phyloP scores from a whole-genome alignment of 495 filamentous ascomycete genomes.

The Glutinoglossum americanum region DNA sequence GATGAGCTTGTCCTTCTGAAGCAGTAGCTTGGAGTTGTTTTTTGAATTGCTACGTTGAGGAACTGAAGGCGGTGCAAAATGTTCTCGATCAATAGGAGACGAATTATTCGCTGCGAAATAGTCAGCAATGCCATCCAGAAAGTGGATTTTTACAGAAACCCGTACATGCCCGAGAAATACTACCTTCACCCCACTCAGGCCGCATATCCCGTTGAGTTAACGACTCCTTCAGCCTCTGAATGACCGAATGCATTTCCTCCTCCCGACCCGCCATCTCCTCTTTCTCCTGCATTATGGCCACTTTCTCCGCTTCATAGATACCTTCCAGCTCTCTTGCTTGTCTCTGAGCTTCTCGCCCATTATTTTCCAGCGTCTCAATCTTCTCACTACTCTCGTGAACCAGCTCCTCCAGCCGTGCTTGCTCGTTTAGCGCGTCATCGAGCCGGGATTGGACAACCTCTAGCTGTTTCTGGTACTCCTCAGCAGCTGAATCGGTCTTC shows the following conservation, averaged over 20 bases:
- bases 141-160: slow-evolving; percentile 3
- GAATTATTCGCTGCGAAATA: neutral
- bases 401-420: slow-evolving; percentile 64
- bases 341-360: slow-evolving; percentile 55
- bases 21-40: slow-evolving; percentile 65
- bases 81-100: slow-evolving; percentile 27
- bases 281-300: slow-evolving; percentile 71
- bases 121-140: slow-evolving; percentile 2
- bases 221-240: slow-evolving; percentile 76
- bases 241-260: slow-evolving; percentile 71
- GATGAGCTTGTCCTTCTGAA: slow-evolving; percentile 92
- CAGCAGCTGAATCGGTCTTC: slow-evolving; percentile 56
- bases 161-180: slow-evolving; percentile 48
- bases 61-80: slow-evolving; percentile 75
- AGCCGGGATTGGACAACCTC: slow-evolving; percentile 69
- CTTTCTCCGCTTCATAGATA: slow-evolving; percentile 76
- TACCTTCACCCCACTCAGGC: slow-evolving; percentile 38
- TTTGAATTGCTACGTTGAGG: slow-evolving; percentile 61
- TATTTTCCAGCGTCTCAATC: slow-evolving; percentile 56
- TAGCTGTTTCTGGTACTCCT: slow-evolving; percentile 63
- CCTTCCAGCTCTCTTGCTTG: slow-evolving; percentile 74
- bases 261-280: slow-evolving; percentile 64
- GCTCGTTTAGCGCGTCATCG: slow-evolving; percentile 67
- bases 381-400: slow-evolving; percentile 63
- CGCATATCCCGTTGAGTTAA: slow-evolving; percentile 46